These are phyloP conservation scores for Nemania sp. DNA, from an alignment of 2,329 filamentous ascomycete species.

Conservation along the genomic window DNA sequence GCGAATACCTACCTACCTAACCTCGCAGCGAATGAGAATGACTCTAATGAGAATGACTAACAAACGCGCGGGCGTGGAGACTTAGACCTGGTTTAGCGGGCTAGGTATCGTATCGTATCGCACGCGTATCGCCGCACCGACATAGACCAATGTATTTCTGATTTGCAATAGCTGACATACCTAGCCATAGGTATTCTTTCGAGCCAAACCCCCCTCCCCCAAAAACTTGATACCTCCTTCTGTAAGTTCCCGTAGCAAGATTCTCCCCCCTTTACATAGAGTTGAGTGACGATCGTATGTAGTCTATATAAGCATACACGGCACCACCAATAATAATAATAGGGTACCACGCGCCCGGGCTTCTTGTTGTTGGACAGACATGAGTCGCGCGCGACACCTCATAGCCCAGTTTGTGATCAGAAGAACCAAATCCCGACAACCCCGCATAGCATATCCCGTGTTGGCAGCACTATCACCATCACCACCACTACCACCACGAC, in stretches of 20 bases:
- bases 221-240: slow-evolving; percentile 2
- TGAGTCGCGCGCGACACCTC: slow-evolving; percentile 15
- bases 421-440: not conserved
- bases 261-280: not conserved
- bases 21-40: not conserved
- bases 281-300: not conserved
- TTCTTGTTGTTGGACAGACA: not conserved
- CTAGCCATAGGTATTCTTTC: no score
- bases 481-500: not conserved
- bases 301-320: not conserved
- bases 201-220: not conserved
- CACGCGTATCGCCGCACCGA: not conserved
- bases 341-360: not conserved
- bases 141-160: slow-evolving; percentile 18
- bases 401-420: not conserved
- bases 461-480: not conserved
- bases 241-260: slow-evolving; percentile 15
- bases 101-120: no score
- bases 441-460: not conserved
- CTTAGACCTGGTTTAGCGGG: not conserved
- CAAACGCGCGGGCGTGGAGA: slow-evolving; percentile 20
- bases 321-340: slow-evolving; percentile 16
- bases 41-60: slow-evolving; percentile 26
- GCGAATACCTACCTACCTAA: no score
- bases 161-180: slow-evolving; percentile 48